Evolutionary conservation across 495 filamentous ascomycete genomes (phyloP).

Genomic region (Neurospora sp.): DNA sequence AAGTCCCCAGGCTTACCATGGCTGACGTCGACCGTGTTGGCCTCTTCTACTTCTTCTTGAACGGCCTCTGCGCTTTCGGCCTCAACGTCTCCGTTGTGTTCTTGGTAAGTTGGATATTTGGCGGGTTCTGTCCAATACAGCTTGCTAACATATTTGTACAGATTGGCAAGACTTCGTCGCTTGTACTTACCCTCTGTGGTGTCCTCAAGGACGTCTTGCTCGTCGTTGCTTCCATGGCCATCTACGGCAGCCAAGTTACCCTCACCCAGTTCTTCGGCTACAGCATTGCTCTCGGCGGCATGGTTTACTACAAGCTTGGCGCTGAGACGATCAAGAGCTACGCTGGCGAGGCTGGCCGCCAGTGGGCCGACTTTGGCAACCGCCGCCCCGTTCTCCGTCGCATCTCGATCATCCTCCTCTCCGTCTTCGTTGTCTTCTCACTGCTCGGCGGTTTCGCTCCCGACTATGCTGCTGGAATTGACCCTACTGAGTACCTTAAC

Average conservation of each 20-base stretch:
- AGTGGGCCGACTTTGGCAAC: conserved; percentile 81
- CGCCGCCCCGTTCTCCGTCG: conserved; percentile 66
- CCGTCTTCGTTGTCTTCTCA: conserved; percentile 53
- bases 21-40: conserved; percentile 67
- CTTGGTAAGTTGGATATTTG: conserved; percentile 51
- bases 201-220: conserved; percentile 98
- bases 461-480: conserved; percentile 35
- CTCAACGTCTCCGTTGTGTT: conserved; percentile 93
- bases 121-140: neutral
- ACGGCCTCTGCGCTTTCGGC: conserved; percentile 75
- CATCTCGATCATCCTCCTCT: conserved; percentile 52
- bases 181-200: conserved; percentile 94
- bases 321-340: conserved; percentile 74
- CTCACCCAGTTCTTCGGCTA: conserved; percentile 89
- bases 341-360: conserved; percentile 53
- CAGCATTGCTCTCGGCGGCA: conserved; percentile 76
- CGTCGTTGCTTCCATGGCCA: conserved; percentile 75
- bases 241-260: conserved; percentile 79
- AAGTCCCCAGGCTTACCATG: conserved; percentile 61
- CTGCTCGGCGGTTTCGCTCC: conserved; percentile 49
- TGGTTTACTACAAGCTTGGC: conserved; percentile 97
- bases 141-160: conserved; percentile 29
- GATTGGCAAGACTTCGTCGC: conserved; percentile 95
- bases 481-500: conserved; percentile 34
- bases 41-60: conserved; percentile 61